phyloP scores from a whole-genome alignment of 2,329 filamentous ascomycete species.

The Neopestalotiopsis clavispora region DNA sequence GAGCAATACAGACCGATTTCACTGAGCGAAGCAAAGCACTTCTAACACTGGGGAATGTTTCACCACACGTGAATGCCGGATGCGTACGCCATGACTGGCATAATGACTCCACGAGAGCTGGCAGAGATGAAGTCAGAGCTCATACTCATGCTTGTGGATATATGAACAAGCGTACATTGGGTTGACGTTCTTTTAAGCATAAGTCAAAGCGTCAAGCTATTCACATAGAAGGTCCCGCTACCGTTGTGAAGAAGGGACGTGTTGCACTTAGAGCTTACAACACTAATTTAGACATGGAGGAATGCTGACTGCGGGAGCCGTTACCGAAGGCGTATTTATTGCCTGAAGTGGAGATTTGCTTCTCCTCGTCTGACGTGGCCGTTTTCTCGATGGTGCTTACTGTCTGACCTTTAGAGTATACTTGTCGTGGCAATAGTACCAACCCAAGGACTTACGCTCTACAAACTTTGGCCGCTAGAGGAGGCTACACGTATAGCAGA shows the following conservation, averaged over 20 bases:
- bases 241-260: neutral
- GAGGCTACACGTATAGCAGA: neutral
- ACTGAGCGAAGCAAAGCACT: too few species aligned
- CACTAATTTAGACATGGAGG: neutral
- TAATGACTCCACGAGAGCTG: too few species aligned
- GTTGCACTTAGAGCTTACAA: neutral
- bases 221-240: neutral
- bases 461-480: neutral
- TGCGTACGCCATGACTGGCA: too few species aligned
- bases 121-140: too few species aligned
- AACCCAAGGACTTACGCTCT: neutral
- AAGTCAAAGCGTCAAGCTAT: conserved; percentile 1
- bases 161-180: neutral
- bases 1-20: too few species aligned
- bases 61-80: too few species aligned
- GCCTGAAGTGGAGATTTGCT: neutral
- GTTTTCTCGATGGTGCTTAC: neutral
- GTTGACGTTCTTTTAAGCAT: neutral
- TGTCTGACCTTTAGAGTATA: neutral
- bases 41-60: too few species aligned
- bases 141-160: too few species aligned
- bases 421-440: neutral
- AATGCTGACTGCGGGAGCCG: neutral
- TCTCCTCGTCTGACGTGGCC: neutral
- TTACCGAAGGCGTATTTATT: neutral